Base-by-base conservation (phyloP, 257 asterid genomes). In the Dorcoceras hygrometricum region DNA sequence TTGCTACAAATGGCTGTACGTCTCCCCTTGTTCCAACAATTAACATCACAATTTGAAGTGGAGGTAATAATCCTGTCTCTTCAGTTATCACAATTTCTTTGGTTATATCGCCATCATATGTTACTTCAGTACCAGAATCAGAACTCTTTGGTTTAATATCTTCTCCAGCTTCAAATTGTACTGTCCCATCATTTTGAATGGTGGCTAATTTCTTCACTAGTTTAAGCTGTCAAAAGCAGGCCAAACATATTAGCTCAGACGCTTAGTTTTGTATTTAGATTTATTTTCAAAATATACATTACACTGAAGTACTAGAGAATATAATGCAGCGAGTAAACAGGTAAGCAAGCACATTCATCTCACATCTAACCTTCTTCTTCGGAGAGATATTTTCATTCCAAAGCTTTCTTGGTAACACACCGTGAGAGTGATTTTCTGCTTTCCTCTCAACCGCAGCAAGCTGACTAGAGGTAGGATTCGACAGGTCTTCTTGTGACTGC, bases 11-110 rank as follows among this genome's bases (percentile, higher is more conserved):
- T 27, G 97, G 97, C 69, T 90, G 96, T 39, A 90, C 97, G 67
- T 90, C 97, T 67, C 96, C 97, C 67, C 97, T 78, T 23, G 97
- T 88, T 67, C 97, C 97, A 63, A 90, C 97, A 57, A 90, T 90
- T 70, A 90, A 88, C 89, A 90, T 83, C 74, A 86, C 93, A 65
- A 88, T 90, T 73, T 90, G 90, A 75, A 90, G 78, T 5, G 96
- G 96, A 57, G 84, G 96, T 71, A 86, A 61, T 28, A 73, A 77
- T 27, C 20, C 67, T 66, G 71, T 71, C 60, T 74, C 90, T 62
- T 54, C 76, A 63, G 34, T 57, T 26, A 75, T 86, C 34, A 46
- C 66, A 67, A 58, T 50, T 66, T 70, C 80, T 68, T 54, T 79
- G 51, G 53, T 75, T 55, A 43, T 70, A 67, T 68, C 75, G 58